A percentile compares a stretch with the other conserved stretches of the same genome.
Conservation (phyloP, 129 eudicot genomes). For the Ambrosia trifida region DNA sequence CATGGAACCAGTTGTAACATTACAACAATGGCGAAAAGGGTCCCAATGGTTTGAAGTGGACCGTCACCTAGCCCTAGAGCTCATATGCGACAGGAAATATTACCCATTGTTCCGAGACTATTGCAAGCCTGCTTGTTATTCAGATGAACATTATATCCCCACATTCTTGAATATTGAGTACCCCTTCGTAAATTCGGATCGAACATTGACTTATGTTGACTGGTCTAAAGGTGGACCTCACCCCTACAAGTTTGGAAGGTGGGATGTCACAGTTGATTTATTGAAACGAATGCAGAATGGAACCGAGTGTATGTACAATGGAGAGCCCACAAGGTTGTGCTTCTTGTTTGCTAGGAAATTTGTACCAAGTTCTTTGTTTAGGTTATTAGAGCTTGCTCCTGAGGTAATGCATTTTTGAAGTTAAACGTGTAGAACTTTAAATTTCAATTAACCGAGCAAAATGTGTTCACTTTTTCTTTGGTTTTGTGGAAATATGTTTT, state of each 20-base stretch:
- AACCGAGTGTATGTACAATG: conserved; percentile 57
- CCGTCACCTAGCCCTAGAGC: conserved; percentile 63
- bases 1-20: conserved; percentile 47
- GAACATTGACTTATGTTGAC: conserved; percentile 78
- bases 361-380: conserved; percentile 49
- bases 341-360: conserved; percentile 88
- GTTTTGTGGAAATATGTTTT: neutral
- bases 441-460: neutral
- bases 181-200: conserved; percentile 43
- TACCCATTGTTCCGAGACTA: conserved; percentile 41
- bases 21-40: conserved; percentile 70
- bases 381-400: conserved; percentile 65
- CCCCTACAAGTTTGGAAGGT: conserved; percentile 49
- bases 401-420: conserved; percentile 43
- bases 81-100: conserved; percentile 48
- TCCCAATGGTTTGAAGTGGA: conserved; percentile 75
- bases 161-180: conserved; percentile 48
- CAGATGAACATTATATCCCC: conserved; percentile 79
- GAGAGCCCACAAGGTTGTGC: conserved; percentile 48
- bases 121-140: conserved; percentile 70
- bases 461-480: neutral
- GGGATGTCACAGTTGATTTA: conserved; percentile 40
- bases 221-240: conserved; percentile 89
- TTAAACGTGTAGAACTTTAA: conserved; percentile 17
- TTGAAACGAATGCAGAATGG: conserved; percentile 51